phyloP scores from a whole-genome alignment of 805 yeast genomes.

The Candida bentonensis region DNA sequence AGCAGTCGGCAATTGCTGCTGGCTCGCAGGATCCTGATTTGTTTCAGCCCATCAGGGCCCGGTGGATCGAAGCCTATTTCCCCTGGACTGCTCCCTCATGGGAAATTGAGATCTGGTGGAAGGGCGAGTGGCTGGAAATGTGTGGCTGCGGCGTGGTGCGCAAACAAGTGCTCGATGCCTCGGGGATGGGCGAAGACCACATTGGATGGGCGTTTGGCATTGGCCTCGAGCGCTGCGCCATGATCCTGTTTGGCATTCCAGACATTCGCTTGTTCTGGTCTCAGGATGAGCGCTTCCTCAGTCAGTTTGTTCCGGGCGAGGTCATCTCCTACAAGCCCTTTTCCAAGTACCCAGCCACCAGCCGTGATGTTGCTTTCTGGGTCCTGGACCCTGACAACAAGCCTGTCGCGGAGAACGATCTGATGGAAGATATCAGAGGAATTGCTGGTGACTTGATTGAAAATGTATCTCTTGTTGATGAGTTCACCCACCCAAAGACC shows the following conservation, averaged over 20 bases:
- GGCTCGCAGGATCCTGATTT: conserved; percentile 48
- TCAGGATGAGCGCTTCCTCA: conserved; percentile 55
- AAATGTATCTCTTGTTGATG: conserved; percentile 65
- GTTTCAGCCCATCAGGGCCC: conserved; percentile 62
- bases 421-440: conserved; percentile 79
- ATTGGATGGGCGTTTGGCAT: conserved; percentile 98
- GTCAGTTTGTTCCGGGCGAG: conserved; percentile 52
- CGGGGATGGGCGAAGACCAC: conserved; percentile 44
- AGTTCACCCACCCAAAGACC: conserved; percentile 74
- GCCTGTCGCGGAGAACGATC: conserved; percentile 69
- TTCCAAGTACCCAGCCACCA: conserved; percentile 79
- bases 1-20: conserved; percentile 42
- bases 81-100: conserved; percentile 99
- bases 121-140: conserved; percentile 93
- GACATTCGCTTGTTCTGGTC: conserved; percentile 94
- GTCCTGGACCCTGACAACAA: conserved; percentile 29
- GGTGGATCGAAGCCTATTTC: conserved; percentile 93
- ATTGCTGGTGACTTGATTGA: conserved; percentile 83
- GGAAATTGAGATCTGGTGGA: conserved; percentile 99
- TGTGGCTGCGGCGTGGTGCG: conserved; percentile 91
- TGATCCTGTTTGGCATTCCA: conserved; percentile 89
- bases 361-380: conserved; percentile 90
- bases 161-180: conserved; percentile 57
- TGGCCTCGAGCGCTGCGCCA: conserved; percentile 89
- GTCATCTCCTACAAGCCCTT: conserved; percentile 73